Conservation (phyloP, 169 alveolate species). For the Hepatocystis sp. region DNA sequence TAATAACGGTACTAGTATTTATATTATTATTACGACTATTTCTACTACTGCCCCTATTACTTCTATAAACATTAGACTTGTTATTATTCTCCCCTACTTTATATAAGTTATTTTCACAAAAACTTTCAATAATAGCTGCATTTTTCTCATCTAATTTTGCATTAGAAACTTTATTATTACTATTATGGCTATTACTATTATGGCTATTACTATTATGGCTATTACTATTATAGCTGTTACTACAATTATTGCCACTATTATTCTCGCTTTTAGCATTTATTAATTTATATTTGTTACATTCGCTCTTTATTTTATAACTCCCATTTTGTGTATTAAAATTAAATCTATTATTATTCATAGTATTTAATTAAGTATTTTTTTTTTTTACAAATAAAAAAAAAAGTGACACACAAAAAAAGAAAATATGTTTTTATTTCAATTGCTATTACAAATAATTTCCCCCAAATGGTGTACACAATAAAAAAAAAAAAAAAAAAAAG, state of each 20-base stretch:
- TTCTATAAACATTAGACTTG: neutral
- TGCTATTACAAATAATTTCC: too few species aligned
- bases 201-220: neutral
- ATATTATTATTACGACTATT: too few species aligned
- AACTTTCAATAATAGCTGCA: slow-evolving; percentile 1
- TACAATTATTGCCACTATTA: slow-evolving; percentile 1
- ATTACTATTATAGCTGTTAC: slow-evolving; percentile 2
- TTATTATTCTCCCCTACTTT: slow-evolving; percentile 4
- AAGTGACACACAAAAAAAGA: too few species aligned
- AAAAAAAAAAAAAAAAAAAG: too few species aligned
- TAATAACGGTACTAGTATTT: too few species aligned
- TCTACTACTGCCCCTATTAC: too few species aligned
- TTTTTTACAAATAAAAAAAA: too few species aligned
- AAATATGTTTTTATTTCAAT: too few species aligned
- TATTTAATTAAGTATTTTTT: slow-evolving; percentile 23
- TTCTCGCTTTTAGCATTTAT: slow-evolving; percentile 6
- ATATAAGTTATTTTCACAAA: neutral
- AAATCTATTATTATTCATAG: slow-evolving; percentile 39
- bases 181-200: too few species aligned
- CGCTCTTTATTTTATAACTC: slow-evolving; percentile 14
- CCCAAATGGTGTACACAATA: too few species aligned
- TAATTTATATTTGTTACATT: slow-evolving; percentile 5
- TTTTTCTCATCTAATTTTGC: slow-evolving; percentile 4
- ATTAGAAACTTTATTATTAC: slow-evolving; percentile 5
- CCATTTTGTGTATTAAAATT: slow-evolving; percentile 5